Conservation (phyloP, 331 rosid genomes). For the Telfairia occidentalis region DNA sequence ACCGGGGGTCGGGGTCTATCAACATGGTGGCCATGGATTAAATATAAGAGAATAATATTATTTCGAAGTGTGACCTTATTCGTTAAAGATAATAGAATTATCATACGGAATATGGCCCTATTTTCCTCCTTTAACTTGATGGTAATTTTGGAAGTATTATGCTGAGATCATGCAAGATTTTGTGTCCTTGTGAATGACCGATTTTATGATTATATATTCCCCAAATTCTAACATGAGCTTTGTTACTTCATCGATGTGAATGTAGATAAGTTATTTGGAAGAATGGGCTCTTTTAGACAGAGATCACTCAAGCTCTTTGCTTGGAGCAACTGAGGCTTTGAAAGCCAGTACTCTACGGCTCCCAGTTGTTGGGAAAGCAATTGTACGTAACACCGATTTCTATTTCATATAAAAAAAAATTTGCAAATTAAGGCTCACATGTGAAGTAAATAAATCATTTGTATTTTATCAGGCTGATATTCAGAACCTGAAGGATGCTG, state of each 20-base stretch:
- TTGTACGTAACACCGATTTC: conserved; percentile 30
- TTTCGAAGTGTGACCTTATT: neutral
- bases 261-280: conserved; percentile 75
- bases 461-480: conserved; percentile 63
- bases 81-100: neutral
- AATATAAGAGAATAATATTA: neutral
- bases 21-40: neutral
- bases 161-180: neutral
- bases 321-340: conserved; percentile 97
- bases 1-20: neutral
- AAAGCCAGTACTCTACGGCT: conserved; percentile 97
- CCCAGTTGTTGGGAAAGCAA: conserved; percentile 84
- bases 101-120: neutral
- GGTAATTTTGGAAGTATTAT: neutral
- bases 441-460: neutral
- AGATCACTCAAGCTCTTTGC: conserved; percentile 83
- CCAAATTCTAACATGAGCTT: conserved; percentile 14
- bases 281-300: conserved; percentile 86
- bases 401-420: neutral
- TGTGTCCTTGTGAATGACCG: neutral
- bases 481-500: conserved; percentile 81
- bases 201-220: neutral
- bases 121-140: neutral
- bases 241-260: conserved; percentile 9
- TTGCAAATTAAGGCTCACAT: neutral